Percentiles rank a stretch among this genome's conserved stretches.
Conservation (phyloP, 2,329 filamentous ascomycete species). For the Epicoccum nigrum region DNA sequence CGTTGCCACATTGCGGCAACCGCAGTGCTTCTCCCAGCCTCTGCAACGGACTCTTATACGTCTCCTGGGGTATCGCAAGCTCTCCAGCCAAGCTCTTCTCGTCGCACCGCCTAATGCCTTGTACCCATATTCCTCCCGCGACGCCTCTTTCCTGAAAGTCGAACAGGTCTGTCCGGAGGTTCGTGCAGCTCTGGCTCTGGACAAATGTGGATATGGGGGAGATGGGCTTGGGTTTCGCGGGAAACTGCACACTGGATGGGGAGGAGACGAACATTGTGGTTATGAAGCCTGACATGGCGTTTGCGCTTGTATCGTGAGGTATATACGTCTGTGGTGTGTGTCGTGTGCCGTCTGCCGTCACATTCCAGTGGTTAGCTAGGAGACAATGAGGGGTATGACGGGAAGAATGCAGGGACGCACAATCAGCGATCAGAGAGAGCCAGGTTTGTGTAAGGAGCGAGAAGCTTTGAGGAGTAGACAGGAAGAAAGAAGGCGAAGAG, state of each 20-base stretch:
- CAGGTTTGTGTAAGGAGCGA: neutral
- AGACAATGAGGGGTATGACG: slow-evolving; percentile 22
- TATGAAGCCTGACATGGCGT: slow-evolving; percentile 75
- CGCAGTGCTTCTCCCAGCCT: slow-evolving; percentile 37
- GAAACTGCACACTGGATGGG: slow-evolving; percentile 39
- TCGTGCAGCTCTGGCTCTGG: slow-evolving; percentile 51
- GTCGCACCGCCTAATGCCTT: neutral
- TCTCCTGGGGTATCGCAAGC: slow-evolving; percentile 29
- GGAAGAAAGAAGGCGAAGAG: slow-evolving; percentile 4
- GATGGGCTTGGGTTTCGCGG: slow-evolving; percentile 45
- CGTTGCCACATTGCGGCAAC: slow-evolving; percentile 22
- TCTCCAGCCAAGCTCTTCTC: slow-evolving; percentile 21
- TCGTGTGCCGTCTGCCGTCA: slow-evolving; percentile 25
- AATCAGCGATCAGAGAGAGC: neutral
- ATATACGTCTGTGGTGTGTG: slow-evolving; percentile 27
- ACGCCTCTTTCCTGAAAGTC: slow-evolving; percentile 21
- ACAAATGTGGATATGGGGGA: slow-evolving; percentile 53
- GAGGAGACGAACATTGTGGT: slow-evolving; percentile 74
- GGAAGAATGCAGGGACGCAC: slow-evolving; percentile 30
- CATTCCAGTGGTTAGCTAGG: slow-evolving; percentile 46
- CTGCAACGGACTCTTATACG: slow-evolving; percentile 43
- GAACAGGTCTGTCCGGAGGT: slow-evolving; percentile 24
- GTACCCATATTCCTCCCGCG: slow-evolving; percentile 17
- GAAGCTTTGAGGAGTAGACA: neutral
- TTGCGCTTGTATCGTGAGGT: slow-evolving; percentile 21